Conservation (phyloP, 192 early-diverging fungal genomes). For the Coemansia sp. region DNA sequence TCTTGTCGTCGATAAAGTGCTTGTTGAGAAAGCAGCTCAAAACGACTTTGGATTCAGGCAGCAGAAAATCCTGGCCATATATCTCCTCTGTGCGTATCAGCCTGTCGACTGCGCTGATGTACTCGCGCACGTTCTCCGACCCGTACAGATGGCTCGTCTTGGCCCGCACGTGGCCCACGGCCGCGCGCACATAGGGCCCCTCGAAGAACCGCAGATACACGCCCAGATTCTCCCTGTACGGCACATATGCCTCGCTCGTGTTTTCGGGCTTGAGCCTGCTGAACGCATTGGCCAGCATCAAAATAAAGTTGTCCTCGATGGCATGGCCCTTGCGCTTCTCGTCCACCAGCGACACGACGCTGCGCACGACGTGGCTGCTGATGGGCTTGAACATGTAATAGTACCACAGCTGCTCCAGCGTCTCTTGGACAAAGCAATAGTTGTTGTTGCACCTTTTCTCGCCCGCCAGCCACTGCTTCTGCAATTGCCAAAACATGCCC, state of each 20-base stretch:
- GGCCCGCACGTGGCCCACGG: neutral
- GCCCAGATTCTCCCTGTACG: slow-evolving; percentile 1
- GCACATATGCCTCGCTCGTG: neutral
- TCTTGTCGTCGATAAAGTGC: neutral
- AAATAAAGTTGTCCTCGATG: neutral
- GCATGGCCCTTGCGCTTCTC: neutral
- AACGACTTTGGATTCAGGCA: neutral
- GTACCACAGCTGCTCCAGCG: slow-evolving; percentile 8
- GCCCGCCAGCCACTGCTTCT: neutral
- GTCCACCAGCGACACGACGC: neutral
- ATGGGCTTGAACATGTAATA: neutral
- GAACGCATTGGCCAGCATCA: neutral
- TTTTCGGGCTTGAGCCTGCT: neutral
- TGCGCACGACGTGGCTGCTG: neutral
- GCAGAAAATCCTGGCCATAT: neutral
- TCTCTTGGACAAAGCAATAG: neutral
- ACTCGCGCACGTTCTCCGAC: neutral
- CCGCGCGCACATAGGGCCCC: neutral
- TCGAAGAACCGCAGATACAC: neutral
- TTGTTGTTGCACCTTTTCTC: neutral
- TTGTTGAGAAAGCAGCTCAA: neutral
- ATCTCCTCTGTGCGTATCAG: neutral
- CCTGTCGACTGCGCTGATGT: neutral
- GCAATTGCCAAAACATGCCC: neutral
- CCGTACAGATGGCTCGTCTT: neutral